These are phyloP conservation scores for Rasamsonia emersonii DNA, from an alignment of 2,329 filamentous ascomycete species.

Conservation along the genomic window DNA sequence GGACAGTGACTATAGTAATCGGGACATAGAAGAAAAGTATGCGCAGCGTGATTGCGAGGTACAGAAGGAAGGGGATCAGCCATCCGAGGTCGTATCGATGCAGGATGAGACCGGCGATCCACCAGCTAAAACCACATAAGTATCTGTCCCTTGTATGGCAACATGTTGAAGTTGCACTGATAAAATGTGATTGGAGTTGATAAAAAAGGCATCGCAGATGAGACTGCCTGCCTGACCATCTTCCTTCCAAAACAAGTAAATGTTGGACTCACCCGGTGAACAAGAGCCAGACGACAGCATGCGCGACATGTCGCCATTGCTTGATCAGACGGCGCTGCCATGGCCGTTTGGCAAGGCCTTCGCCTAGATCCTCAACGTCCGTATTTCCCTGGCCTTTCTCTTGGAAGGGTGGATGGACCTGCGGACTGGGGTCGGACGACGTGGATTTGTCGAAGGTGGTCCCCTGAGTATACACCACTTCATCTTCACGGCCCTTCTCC, in stretches of 20 bases:
- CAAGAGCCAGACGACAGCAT: constrained; percentile 40
- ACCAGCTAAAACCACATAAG: constrained; percentile 48
- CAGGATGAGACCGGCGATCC: constrained; percentile 65
- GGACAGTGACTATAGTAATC: constrained; percentile 55
- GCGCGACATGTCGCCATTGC: constrained; percentile 30
- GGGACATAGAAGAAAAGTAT: constrained; percentile 67
- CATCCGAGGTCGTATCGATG: constrained; percentile 68
- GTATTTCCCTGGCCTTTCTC: constrained; percentile 16
- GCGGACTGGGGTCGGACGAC: constrained; percentile 25
- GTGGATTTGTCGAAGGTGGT: constrained; percentile 32
- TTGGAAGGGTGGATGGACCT: constrained; percentile 27
- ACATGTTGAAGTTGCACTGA: constrained; percentile 7
- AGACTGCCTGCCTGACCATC: neutral
- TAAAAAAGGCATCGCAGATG: too few species aligned
- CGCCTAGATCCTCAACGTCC: constrained; percentile 37
- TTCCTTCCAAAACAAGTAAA: constrained; percentile 1
- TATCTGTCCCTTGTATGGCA: constrained; percentile 10
- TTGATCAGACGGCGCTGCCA: constrained; percentile 19
- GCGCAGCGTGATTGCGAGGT: constrained; percentile 64
- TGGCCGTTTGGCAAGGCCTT: constrained; percentile 20
- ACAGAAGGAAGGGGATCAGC: constrained; percentile 77
- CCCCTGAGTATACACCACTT: constrained; percentile 42
- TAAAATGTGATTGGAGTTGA: neutral
- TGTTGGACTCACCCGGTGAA: constrained; percentile 44
- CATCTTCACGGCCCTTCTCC: constrained; percentile 29